Percentiles rank a stretch among this genome's conserved stretches.
Conservation (phyloP, 2,329 filamentous ascomycete genomes). For the Beauveria medogensis region DNA sequence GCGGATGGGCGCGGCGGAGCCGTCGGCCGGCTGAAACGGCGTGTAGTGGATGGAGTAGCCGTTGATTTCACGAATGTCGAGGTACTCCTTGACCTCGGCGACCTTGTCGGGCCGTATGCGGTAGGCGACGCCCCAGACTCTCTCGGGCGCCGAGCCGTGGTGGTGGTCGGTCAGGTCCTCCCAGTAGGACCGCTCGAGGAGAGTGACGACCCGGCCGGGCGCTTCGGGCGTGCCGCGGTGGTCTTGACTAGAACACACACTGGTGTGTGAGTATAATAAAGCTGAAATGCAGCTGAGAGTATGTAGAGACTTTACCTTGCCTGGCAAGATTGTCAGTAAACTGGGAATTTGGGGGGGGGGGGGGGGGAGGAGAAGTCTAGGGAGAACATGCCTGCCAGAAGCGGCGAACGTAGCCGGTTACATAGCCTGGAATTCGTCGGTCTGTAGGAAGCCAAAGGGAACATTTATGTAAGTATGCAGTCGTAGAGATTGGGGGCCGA, state of each 20-base stretch:
- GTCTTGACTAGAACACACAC: conserved; percentile 58
- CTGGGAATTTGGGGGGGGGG: background rate
- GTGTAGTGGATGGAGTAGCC: conserved; percentile 93
- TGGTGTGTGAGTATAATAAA: background rate
- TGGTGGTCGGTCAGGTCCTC: conserved; percentile 61
- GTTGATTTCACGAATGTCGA: conserved; percentile 95
- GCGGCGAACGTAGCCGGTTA: conserved; percentile 84
- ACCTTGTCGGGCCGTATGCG: conserved; percentile 68
- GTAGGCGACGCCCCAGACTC: conserved; percentile 90
- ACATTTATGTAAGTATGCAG: conserved; percentile 5
- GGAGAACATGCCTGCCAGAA: conserved; percentile 83
- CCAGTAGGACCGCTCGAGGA: conserved; percentile 83
- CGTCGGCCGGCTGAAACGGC: conserved; percentile 56
- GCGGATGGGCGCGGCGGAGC: conserved; percentile 31
- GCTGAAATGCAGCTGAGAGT: background rate
- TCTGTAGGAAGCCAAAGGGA: conserved; percentile 43
- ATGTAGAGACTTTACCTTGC: conserved; percentile 23
- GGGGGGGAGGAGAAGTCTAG: background rate
- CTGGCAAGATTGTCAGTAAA: conserved; percentile 16
- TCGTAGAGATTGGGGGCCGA: background rate
- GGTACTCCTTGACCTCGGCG: conserved; percentile 75
- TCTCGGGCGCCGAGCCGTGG: conserved; percentile 51
- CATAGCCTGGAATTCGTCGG: conserved; percentile 76
- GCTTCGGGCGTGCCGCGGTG: conserved; percentile 84
- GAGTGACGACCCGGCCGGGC: conserved; percentile 85